These are phyloP conservation scores for Coemansia sp. DNA, from an alignment of 192 early-diverging fungal species.

Conservation along the genomic window DNA sequence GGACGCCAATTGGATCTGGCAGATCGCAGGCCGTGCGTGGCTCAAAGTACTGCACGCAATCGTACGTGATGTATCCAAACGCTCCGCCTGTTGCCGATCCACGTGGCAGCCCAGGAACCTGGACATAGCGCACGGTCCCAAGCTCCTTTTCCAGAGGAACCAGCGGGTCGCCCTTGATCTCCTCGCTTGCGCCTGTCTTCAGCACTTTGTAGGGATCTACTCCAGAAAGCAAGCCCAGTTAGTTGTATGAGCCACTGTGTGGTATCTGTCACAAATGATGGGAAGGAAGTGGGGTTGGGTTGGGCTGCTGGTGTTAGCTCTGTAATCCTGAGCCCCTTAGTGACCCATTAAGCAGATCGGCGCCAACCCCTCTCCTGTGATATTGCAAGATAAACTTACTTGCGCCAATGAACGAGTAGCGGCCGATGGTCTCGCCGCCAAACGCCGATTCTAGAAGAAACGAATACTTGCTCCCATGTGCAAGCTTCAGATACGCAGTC, in stretches of 20 bases:
- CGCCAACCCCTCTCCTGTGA: background rate
- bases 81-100: constrained; percentile 76
- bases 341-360: background rate
- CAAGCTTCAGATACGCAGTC: constrained; percentile 89
- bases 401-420: constrained; percentile 95
- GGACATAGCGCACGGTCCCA: constrained; percentile 70
- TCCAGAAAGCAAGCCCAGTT: background rate
- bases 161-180: constrained; percentile 81
- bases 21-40: constrained; percentile 80
- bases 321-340: background rate
- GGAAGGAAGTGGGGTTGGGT: too few relatives aligned
- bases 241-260: background rate
- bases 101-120: constrained; percentile 76
- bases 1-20: constrained; percentile 83
- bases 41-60: constrained; percentile 98
- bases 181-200: constrained; percentile 72
- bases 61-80: constrained; percentile 96
- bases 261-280: too few relatives aligned
- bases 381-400: constrained; percentile 45
- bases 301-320: background rate
- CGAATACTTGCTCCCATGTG: constrained; percentile 78
- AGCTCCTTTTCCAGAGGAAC: constrained; percentile 84
- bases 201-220: constrained; percentile 86
- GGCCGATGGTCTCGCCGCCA: constrained; percentile 92
- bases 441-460: constrained; percentile 94